Evolutionary conservation across 106 monocot genomes (phyloP).

Genomic region (Dendrobium catenatum): DNA sequence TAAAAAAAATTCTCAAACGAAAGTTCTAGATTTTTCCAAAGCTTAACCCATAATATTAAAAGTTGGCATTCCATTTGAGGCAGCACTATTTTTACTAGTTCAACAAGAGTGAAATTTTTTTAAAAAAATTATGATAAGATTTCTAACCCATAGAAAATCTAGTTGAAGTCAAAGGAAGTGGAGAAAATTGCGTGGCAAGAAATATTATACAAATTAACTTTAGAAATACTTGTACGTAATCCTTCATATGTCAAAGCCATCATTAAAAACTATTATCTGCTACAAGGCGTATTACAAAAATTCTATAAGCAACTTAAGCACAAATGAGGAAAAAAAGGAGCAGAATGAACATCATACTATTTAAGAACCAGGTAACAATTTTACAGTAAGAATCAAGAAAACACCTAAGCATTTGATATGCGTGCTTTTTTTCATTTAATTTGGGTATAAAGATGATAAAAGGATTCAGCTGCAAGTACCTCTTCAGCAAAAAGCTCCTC

Average conservation of each 20-base stretch:
- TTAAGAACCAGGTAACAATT: neutral
- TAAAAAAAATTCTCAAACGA: too few relatives aligned
- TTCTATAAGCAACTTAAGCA: neutral
- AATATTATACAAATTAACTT: neutral
- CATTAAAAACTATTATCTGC: neutral
- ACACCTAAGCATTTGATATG: neutral
- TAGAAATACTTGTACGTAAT: neutral
- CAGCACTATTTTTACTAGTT: too few relatives aligned
- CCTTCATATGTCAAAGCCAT: neutral
- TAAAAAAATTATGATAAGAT: neutral
- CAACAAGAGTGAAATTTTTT: too few relatives aligned
- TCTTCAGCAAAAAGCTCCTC: slow-evolving; percentile 95
- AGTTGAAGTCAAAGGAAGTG: neutral
- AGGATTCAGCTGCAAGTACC: slow-evolving; percentile 26
- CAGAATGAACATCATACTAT: neutral
- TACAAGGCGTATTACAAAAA: neutral
- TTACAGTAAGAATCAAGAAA: neutral
- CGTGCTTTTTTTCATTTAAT: neutral
- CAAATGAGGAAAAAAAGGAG: neutral
- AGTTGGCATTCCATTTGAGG: too few relatives aligned
- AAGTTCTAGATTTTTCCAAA: too few relatives aligned
- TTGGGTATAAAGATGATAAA: neutral
- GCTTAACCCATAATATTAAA: neutral
- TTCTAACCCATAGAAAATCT: neutral
- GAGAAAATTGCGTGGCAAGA: neutral